phyloP scores from a whole-genome alignment of 352 stramenopile species.

The Phytophthora litchii region DNA sequence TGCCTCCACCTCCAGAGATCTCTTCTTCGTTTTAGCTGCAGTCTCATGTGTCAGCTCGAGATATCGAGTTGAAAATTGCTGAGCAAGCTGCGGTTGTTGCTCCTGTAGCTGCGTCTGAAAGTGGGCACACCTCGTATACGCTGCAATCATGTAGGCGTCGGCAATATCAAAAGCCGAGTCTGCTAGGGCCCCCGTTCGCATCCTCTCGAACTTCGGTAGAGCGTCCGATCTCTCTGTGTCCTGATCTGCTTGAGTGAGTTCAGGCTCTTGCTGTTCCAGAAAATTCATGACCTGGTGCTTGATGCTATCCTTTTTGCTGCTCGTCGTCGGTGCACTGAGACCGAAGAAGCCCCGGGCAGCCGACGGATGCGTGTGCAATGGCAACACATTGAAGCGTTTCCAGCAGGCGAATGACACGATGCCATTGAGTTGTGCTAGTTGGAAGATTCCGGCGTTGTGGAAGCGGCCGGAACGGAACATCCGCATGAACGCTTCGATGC shows the following conservation, averaged over 20 bases:
- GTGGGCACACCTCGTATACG: slow-evolving; percentile 62
- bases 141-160: slow-evolving; percentile 83
- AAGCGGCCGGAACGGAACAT: slow-evolving; percentile 79
- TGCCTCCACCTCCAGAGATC: slow-evolving; percentile 39
- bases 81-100: slow-evolving; percentile 25
- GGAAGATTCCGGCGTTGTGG: slow-evolving; percentile 87
- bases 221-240: slow-evolving; percentile 11
- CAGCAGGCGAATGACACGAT: slow-evolving; percentile 84
- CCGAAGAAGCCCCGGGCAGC: slow-evolving; percentile 73
- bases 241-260: slow-evolving; percentile 18
- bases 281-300: slow-evolving; percentile 83
- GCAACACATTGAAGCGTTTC: slow-evolving; percentile 58
- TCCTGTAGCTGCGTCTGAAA: slow-evolving; percentile 50
- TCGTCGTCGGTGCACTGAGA: slow-evolving; percentile 20
- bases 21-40: slow-evolving; percentile 39
- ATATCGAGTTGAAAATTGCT: slow-evolving; percentile 55
- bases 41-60: slow-evolving; percentile 37
- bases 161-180: slow-evolving; percentile 77
- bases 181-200: slow-evolving; percentile 44
- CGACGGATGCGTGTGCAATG: slow-evolving; percentile 76
- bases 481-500: slow-evolving; percentile 88
- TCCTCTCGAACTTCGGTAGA: slow-evolving; percentile 34
- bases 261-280: slow-evolving; percentile 52
- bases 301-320: slow-evolving; percentile 46
- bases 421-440: slow-evolving; percentile 86